Evolutionary conservation across 2,329 filamentous ascomycete genomes (phyloP), one percentile per base, ranked within the genome.

Genomic region (Dothideomycetes sp.): DNA sequence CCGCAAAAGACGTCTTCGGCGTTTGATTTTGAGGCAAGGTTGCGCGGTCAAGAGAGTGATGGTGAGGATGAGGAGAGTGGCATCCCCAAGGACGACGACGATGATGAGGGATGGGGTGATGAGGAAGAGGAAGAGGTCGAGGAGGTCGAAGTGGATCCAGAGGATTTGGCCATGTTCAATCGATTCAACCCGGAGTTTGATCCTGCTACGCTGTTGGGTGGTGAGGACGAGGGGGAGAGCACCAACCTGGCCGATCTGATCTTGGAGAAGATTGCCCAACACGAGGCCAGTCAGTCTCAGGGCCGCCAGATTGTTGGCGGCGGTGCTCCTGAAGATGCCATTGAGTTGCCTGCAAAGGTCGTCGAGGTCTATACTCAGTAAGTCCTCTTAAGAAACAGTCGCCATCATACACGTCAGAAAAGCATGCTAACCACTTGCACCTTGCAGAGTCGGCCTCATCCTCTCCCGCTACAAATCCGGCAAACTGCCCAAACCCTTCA

Each of bases 401-500:
- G n/a, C n/a, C n/a, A n/a, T n/a, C n/a, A n/a, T n/a, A n/a, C n/a
- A n/a, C n/a, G n/a, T n/a, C n/a, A n/a, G n/a, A n/a, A n/a, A n/a
- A n/a, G n/a, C n/a, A n/a, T n/a, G n/a, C n/a, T n/a, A n/a, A n/a
- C n/a, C n/a, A 45, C 48, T 18, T 12, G 15, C 18, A 4, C 6
- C n/a, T 5, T 2, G 7, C 17, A 42, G 40, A 31, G 80, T 94
- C 52, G 89, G 88, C 46, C 71, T 88, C 50, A 82, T 96, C 46
- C 73, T 98, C 45, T 87, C 85, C 18, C 78, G 89, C 49, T 96
- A 94, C 69, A 94, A 94, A 64, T 89, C 84, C 11, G 91, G 91
- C n/a, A 89, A 89, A 50, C 73, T 98, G 22, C 91, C 91, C 15
- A 98, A 98, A 64, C 89, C 89, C 1, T 94, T 98, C 73, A 96